Percentiles rank a stretch among this genome's conserved stretches.
Evolutionary conservation across 768 basidiomycete genomes (phyloP).

Genomic region (Hygrocybe coccinea): DNA sequence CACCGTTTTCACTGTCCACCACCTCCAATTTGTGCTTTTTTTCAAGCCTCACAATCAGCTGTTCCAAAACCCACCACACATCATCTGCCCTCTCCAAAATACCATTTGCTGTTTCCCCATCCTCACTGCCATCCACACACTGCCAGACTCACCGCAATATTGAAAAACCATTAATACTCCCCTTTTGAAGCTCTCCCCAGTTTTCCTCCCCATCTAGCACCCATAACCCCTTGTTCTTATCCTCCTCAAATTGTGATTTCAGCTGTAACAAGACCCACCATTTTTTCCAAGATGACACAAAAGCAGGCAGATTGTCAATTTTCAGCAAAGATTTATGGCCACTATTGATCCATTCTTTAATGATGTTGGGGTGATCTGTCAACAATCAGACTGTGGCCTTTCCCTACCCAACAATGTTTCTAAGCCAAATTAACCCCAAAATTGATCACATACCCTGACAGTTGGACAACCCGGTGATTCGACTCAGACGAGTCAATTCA

Average conservation of each 20-base stretch:
- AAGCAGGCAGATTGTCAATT: neutral
- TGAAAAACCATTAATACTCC: slow-evolving; percentile 1
- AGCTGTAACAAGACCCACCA: neutral
- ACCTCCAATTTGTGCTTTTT: neutral
- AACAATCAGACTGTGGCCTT: neutral
- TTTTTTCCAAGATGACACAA: neutral
- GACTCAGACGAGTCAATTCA: too few species aligned
- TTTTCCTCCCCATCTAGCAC: neutral
- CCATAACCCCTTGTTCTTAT: neutral
- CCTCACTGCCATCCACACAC: neutral
- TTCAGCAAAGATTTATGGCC: neutral
- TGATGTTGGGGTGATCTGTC: neutral
- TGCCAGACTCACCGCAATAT: neutral
- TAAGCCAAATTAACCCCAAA: neutral
- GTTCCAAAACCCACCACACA: neutral
- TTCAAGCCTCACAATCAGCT: neutral
- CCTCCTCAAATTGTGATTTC: neutral
- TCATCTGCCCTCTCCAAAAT: neutral
- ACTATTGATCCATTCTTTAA: neutral
- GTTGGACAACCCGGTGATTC: neutral
- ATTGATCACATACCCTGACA: neutral
- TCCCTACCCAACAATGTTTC: neutral
- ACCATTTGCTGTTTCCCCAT: neutral
- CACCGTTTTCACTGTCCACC: neutral
- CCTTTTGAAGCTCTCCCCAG: neutral